Conservation (phyloP, 805 yeast species). For the Teunomyces lycoperdinae region DNA sequence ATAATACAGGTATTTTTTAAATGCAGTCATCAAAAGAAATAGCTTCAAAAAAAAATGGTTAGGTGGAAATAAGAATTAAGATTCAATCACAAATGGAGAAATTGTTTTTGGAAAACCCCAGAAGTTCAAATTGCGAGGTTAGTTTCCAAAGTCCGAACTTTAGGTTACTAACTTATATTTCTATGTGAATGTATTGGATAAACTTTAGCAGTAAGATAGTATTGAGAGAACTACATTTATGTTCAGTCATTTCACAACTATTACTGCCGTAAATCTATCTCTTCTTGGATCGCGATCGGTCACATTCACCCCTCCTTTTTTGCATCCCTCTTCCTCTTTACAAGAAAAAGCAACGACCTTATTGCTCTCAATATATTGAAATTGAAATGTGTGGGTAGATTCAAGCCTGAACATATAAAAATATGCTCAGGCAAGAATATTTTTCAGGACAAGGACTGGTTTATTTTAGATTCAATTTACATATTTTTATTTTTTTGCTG, state of each 20-base stretch:
- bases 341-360: neutral
- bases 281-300: neutral
- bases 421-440: neutral
- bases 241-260: too few species aligned
- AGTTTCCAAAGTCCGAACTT: neutral
- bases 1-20: neutral
- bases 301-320: neutral
- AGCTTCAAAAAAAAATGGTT: neutral
- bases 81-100: neutral
- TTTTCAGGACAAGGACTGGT: neutral
- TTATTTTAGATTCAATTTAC: conserved; percentile 1
- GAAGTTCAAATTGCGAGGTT: neutral
- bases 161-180: neutral
- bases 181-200: neutral
- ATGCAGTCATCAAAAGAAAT: neutral
- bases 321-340: neutral
- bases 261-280: neutral
- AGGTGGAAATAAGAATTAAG: neutral
- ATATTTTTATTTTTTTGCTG: neutral
- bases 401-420: conserved; percentile 1
- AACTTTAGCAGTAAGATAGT: neutral
- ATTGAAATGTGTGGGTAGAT: neutral
- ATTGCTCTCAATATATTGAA: neutral
- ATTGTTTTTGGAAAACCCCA: neutral
- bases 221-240: too few species aligned